Percentiles rank a stretch among this genome's conserved stretches.
phyloP scores from a whole-genome alignment of 768 basidiomycete species.

The Naematelia encephala region DNA sequence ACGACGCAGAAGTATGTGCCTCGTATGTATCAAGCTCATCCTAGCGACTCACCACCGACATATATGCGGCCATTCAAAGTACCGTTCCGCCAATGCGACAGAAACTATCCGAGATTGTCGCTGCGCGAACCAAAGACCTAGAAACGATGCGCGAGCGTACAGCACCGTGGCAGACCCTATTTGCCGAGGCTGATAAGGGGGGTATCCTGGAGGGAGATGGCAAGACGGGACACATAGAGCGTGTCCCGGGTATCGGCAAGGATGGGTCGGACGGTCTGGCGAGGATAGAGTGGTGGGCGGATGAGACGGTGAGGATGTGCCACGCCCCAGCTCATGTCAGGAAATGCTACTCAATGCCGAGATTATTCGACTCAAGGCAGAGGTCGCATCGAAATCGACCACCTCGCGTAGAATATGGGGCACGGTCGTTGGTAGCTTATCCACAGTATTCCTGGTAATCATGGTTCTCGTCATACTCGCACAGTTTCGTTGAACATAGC shows the following conservation, averaged over 20 bases:
- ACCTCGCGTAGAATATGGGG: background rate
- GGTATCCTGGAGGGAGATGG: background rate
- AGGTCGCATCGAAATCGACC: background rate
- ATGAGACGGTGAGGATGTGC: constrained; percentile 16
- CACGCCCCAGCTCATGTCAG: background rate
- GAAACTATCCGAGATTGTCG: constrained; percentile 15
- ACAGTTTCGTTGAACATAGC: background rate
- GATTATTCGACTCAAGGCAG: background rate
- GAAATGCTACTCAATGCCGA: constrained; percentile 1
- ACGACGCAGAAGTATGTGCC: constrained; percentile 28
- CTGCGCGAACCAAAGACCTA: constrained; percentile 18
- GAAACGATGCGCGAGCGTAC: constrained; percentile 30
- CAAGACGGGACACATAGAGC: background rate
- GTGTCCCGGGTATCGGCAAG: background rate
- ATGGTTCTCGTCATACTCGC: background rate
- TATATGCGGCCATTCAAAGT: constrained; percentile 17
- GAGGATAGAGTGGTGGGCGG: constrained; percentile 31
- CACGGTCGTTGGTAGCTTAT: background rate
- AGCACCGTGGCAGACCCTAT: constrained; percentile 22
- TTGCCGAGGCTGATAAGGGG: constrained; percentile 6
- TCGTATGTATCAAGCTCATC: background rate
- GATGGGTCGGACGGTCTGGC: constrained; percentile 17
- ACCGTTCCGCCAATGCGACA: constrained; percentile 13
- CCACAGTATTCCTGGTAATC: background rate
- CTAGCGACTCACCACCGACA: constrained; percentile 16